Evolutionary conservation across 176 grass and related monocot species (phyloP), one percentile per base, ranked within the genome.

Genomic region (Stipa capillata): DNA sequence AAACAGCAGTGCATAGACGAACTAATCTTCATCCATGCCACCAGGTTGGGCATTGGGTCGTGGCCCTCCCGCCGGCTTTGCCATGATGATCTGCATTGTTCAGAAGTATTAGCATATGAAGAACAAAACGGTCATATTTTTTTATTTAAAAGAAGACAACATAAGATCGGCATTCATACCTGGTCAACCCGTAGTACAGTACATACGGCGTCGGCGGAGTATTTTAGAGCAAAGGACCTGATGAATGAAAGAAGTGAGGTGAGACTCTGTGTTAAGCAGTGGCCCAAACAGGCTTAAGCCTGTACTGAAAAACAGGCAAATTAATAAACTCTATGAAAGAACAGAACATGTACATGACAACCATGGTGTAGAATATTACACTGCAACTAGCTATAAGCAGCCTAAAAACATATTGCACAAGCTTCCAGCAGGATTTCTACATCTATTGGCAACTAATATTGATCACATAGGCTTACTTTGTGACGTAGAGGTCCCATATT

Each of bases 401-500:
- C 35, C 52, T 34, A 28, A 70, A 48, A 61, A 49, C 16, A 61
- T 24, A 25, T 10, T 12, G 57, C 20, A 32, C 6, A 18, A 18
- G 43, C 8, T 64, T 58, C 54, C 69, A 25, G 64, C 55, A 62
- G 18, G 18, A 54, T 44, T 58, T 17, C 21, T 25, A 59, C 12
- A 81, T 75, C 4, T 48, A 55, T 49, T 67, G 2, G 28, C n/a
- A 33, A 70, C 6, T 44, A 50, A 69, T 50, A 8, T 52, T 47
- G 21, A 60, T 32, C 9, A n/a, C n/a, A n/a, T n/a, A 31, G 2
- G 55, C 92, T 93, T 82, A 94, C 95, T 98, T 98, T 85, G 95
- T 92, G 33, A 98, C 35, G 17, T 91, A 90, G 39, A 98, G 95
- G 47, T 94, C 95, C 95, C 95, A 94, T 80, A 98, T 87, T 83